Percentiles rank a stretch among this genome's conserved stretches.
These are phyloP conservation scores for Tilletia caries DNA, from an alignment of 1,284 basidiomycete species.

Conservation along the genomic window DNA sequence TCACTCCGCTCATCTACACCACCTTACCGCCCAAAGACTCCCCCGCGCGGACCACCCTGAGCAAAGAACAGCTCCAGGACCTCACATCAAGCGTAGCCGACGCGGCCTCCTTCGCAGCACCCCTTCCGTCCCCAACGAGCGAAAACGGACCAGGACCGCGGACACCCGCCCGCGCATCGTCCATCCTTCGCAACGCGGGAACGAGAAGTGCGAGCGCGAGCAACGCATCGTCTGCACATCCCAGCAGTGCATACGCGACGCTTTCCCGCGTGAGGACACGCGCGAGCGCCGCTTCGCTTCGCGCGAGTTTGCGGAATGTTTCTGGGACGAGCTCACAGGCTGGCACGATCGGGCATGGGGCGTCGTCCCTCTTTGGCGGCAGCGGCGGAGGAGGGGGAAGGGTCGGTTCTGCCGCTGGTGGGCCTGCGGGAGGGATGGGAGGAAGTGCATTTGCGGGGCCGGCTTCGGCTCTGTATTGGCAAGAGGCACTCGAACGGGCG, in stretches of 20 bases:
- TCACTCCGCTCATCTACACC: background rate
- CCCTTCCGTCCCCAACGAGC: background rate
- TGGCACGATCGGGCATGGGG: background rate
- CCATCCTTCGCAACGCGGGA: background rate
- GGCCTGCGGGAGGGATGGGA: background rate
- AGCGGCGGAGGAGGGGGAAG: background rate
- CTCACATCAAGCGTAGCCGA: background rate
- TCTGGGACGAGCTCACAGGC: background rate
- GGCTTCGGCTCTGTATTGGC: slow-evolving; percentile 47
- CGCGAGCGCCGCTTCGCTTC: background rate
- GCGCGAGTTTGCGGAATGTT: background rate
- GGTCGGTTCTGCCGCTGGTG: background rate
- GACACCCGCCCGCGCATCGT: background rate
- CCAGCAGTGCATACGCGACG: slow-evolving; percentile 11
- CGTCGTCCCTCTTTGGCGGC: background rate
- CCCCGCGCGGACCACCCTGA: background rate
- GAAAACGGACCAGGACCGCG: background rate
- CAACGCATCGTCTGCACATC: background rate
- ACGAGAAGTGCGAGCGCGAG: background rate
- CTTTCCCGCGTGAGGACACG: background rate
- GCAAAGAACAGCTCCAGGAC: slow-evolving; percentile 1
- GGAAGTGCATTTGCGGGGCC: background rate
- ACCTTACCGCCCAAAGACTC: background rate
- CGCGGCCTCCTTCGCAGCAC: background rate
- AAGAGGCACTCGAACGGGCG: slow-evolving; percentile 27